These are phyloP conservation scores for Dinochytrium kinnereticum DNA, from an alignment of 371 early-diverging fungal genomes.

Conservation along the genomic window DNA sequence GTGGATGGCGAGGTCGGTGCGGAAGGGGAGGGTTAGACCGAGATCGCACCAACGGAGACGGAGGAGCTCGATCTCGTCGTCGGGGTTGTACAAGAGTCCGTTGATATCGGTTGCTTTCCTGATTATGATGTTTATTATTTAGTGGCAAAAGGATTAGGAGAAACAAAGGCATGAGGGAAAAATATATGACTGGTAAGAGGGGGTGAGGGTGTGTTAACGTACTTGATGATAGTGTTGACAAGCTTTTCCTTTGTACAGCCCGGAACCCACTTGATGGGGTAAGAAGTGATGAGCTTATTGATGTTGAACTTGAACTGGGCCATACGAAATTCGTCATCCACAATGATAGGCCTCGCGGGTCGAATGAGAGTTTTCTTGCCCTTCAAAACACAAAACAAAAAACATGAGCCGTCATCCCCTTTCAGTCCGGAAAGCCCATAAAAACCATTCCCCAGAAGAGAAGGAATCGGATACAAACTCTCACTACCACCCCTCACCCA, in stretches of 20 bases:
- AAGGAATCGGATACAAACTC: no score
- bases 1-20: neutral
- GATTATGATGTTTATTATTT: no score
- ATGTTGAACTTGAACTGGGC: constrained; percentile 17
- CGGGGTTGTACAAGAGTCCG: neutral
- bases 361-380: neutral
- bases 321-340: constrained; percentile 4
- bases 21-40: neutral
- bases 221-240: neutral
- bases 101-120: neutral
- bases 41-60: constrained; percentile 8
- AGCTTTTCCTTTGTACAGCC: neutral
- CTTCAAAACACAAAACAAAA: neutral
- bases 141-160: neutral
- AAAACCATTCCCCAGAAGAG: neutral
- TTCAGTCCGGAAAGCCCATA: neutral
- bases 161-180: neutral
- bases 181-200: no score
- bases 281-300: neutral
- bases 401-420: neutral
- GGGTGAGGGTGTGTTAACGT: neutral
- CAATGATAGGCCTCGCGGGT: neutral
- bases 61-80: neutral
- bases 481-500: no score
- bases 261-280: constrained; percentile 9